Evolutionary conservation across 2,329 filamentous ascomycete species (phyloP).

Genomic region (Cryphonectria carpinicola): DNA sequence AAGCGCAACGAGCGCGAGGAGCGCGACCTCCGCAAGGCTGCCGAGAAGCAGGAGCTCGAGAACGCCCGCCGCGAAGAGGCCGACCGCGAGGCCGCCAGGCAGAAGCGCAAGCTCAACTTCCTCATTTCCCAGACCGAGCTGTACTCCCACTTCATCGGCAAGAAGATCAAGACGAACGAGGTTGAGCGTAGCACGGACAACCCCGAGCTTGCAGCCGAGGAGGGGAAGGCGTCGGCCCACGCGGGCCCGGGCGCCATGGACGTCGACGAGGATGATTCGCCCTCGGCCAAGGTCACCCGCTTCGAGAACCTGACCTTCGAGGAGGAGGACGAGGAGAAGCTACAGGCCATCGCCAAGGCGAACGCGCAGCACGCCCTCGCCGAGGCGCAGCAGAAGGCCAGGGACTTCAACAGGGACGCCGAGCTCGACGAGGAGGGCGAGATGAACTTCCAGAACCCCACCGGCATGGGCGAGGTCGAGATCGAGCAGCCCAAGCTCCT

Average conservation of each 20-base stretch:
- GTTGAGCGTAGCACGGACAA: conserved; percentile 90
- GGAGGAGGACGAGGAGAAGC: conserved; percentile 82
- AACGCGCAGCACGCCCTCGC: conserved; percentile 96
- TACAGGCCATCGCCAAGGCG: conserved; percentile 85
- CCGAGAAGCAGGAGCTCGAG: conserved; percentile 94
- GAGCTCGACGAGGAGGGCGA: conserved; percentile 87
- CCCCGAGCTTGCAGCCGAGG: conserved; percentile 65
- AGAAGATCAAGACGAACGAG: conserved; percentile 98
- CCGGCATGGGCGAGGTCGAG: conserved; percentile 89
- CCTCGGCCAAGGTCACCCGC: conserved; percentile 77
- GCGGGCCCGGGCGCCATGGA: conserved; percentile 48
- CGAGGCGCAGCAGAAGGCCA: conserved; percentile 89
- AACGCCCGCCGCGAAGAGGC: conserved; percentile 96
- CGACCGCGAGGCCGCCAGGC: conserved; percentile 93
- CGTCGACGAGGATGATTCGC: conserved; percentile 56
- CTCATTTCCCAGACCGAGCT: conserved; percentile 98
- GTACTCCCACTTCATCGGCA: conserved; percentile 99
- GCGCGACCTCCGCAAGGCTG: conserved; percentile 88
- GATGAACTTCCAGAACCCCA: conserved; percentile 99
- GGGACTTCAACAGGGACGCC: conserved; percentile 82
- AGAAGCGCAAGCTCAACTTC: conserved; percentile 99
- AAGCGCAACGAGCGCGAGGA: conserved; percentile 98
- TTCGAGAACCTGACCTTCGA: conserved; percentile 97
- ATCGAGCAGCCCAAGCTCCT: conserved; percentile 94
- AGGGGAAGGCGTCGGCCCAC: conserved; percentile 38